These are phyloP conservation scores for Globisporangium iwayamae DNA, from an alignment of 352 stramenopile genomes.

Conservation along the genomic window DNA sequence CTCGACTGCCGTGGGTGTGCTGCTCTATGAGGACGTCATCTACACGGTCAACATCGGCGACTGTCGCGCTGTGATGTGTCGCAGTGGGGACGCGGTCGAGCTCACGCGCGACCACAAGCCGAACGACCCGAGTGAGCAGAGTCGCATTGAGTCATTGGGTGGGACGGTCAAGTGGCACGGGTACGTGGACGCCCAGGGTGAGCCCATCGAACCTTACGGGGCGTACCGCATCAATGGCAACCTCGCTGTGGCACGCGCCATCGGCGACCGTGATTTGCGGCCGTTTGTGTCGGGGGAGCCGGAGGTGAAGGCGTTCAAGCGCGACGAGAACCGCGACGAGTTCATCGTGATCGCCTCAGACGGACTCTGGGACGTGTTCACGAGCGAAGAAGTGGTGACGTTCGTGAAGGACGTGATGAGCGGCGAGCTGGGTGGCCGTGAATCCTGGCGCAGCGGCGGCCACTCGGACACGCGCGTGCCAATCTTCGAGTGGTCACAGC, in stretches of 20 bases:
- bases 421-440: conserved; percentile 72
- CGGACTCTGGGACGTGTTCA: conserved; percentile 94
- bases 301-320: conserved; percentile 76
- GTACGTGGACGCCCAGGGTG: conserved; percentile 74
- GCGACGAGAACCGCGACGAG: conserved; percentile 79
- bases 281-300: conserved; percentile 82
- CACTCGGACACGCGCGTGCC: conserved; percentile 81
- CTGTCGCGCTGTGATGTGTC: conserved; percentile 91
- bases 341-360: conserved; percentile 94
- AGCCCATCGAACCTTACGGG: conserved; percentile 87
- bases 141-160: conserved; percentile 73
- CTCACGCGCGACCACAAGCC: conserved; percentile 90
- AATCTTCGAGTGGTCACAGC: conserved; percentile 89
- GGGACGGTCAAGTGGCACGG: conserved; percentile 90
- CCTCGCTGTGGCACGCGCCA: conserved; percentile 86
- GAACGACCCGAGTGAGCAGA: conserved; percentile 74
- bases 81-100: conserved; percentile 60
- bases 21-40: conserved; percentile 75
- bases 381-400: conserved; percentile 86
- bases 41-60: conserved; percentile 93
- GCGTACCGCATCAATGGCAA: conserved; percentile 92
- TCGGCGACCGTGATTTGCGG: conserved; percentile 87
- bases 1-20: conserved; percentile 68
- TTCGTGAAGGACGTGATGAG: conserved; percentile 90
- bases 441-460: conserved; percentile 75